Evolutionary conservation across 495 filamentous ascomycete species (phyloP), one percentile per base, ranked within the genome.

Genomic region (Talaromyces trachyspermus): DNA sequence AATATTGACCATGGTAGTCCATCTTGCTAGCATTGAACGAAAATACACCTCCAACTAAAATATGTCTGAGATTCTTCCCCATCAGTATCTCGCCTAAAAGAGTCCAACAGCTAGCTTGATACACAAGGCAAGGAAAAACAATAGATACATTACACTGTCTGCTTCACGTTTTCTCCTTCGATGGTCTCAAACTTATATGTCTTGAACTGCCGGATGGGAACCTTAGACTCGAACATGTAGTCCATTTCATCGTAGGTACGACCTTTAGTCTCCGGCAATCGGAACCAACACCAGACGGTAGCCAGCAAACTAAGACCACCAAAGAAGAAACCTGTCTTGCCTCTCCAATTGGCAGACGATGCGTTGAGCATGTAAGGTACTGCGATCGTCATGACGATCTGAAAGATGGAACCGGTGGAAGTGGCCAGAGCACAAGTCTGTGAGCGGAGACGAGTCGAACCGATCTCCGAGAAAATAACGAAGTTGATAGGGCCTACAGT

Each of bases 221-320:
- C 61, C n/a, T 62, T 63, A 25, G 68, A 63, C 48, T 74, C 68
- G 59, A 81, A 82, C 50, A 81, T 59, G 20, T 79, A 65, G 52
- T 81, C 77, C 12, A 81, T 59, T 54, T 75, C 76, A 5, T 68
- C 71, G 52, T 66, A 76, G 6, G 74, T 78, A 10, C 71, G 65
- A 46, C 64, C 49, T 37, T 60, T 63, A 1, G 72, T 71, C 51
- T 76, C 72, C 3, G 71, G 54, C 36, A 72, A 47, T 2, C 67
- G 58, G 45, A 69, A 72, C 42, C 50, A 73, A 9, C 51, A 47
- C 65, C 65, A 72, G 5, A 62, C 25, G 19, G 51, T 43, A 7
- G 49, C 53, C 10, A 62, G 32, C 7, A 57, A 49, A 2, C 37
- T 39, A 0, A 50, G 52, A 1, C 18, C 56, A 20, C 46, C 56